These are phyloP conservation scores for Echeveria elegans DNA, from an alignment of 164 flowering plant species.

Conservation along the genomic window DNA sequence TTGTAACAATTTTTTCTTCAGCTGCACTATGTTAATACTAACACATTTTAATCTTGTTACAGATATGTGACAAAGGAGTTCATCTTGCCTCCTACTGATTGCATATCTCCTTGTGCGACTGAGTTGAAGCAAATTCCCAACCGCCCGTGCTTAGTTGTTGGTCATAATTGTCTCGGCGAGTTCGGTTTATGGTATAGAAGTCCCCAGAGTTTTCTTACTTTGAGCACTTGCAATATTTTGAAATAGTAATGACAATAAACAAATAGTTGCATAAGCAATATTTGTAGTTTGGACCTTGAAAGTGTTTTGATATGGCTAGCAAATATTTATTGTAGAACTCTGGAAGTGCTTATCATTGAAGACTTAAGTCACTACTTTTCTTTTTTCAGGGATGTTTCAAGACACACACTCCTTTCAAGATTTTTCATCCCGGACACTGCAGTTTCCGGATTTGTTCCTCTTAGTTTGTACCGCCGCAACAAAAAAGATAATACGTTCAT, in stretches of 20 bases:
- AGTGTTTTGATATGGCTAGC: not conserved
- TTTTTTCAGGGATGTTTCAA: slow-evolving; percentile 58
- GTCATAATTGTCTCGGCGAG: slow-evolving; percentile 75
- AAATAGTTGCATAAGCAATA: not conserved
- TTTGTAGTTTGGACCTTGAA: not conserved
- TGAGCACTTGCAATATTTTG: not conserved
- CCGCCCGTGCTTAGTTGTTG: slow-evolving; percentile 43
- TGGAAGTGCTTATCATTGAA: not conserved
- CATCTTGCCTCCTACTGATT: slow-evolving; percentile 34
- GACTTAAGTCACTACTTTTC: not conserved
- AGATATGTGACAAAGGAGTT: slow-evolving; percentile 46
- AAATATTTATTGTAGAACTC: not conserved
- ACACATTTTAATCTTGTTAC: slow-evolving; percentile 15
- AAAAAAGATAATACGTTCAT: slow-evolving; percentile 18
- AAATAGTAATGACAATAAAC: not conserved
- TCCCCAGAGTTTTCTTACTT: not conserved
- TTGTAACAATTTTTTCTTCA: not conserved
- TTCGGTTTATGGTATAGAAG: slow-evolving; percentile 65
- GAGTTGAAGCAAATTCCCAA: slow-evolving; percentile 73
- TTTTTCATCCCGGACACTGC: slow-evolving; percentile 46
- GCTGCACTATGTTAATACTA: not conserved
- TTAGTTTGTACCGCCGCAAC: slow-evolving; percentile 44
- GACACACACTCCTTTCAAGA: slow-evolving; percentile 44
- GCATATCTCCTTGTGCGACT: slow-evolving; percentile 32
- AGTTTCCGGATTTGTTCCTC: slow-evolving; percentile 39